Evolutionary conservation across 306 rosid species (phyloP).

Genomic region (Abrus pulchellus): DNA sequence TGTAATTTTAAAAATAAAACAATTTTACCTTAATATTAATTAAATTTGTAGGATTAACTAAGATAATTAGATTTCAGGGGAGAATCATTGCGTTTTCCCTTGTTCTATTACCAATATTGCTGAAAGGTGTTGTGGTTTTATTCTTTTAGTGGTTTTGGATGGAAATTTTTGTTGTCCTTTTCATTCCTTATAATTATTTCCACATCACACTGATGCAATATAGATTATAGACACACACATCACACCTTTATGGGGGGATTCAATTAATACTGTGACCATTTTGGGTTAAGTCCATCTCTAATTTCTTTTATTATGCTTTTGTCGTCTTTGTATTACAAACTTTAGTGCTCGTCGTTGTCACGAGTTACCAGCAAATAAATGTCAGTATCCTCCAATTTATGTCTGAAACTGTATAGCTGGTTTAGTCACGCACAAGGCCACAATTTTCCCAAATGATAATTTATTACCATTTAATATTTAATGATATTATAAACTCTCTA

Average conservation of each 20-base stretch:
- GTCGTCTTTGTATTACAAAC: constrained; percentile 6
- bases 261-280: background rate
- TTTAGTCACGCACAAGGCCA: background rate
- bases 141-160: background rate
- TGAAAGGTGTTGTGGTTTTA: too few relatives aligned
- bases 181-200: constrained; percentile 9
- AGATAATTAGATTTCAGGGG: too few relatives aligned
- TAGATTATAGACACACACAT: constrained; percentile 18
- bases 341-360: background rate
- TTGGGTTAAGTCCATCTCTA: background rate
- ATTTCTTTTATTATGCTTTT: constrained; percentile 6
- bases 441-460: background rate
- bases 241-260: background rate
- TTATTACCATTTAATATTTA: background rate
- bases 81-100: too few relatives aligned
- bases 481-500: background rate
- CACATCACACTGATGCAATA: background rate
- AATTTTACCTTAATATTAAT: too few relatives aligned
- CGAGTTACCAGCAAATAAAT: background rate
- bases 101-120: too few relatives aligned
- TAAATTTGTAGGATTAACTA: too few relatives aligned
- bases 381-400: background rate
- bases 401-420: too few relatives aligned
- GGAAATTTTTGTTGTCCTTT: constrained; percentile 10
- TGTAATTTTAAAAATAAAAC: too few relatives aligned